Conservation (phyloP, 2,329 filamentous ascomycete species). For the Colletotrichum sp. region DNA sequence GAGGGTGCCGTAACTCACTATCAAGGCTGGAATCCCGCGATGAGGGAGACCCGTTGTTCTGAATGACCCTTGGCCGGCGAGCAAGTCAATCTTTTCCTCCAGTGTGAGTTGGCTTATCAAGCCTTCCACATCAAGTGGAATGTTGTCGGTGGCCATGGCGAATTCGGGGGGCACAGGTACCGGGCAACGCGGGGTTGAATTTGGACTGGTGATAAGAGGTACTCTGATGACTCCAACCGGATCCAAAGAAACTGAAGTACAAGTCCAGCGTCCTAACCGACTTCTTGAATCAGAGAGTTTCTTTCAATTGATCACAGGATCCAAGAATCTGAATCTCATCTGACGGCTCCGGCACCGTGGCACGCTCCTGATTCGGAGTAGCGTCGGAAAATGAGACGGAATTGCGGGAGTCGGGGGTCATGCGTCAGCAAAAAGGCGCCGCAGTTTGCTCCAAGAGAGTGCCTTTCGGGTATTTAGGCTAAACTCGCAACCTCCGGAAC, state of each 20-base stretch:
- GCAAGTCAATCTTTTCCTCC: slow-evolving; percentile 22
- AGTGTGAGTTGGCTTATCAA: slow-evolving; percentile 16
- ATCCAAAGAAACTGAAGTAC: rapidly evolving
- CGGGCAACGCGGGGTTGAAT: neutral
- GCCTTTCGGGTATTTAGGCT: slow-evolving; percentile 14
- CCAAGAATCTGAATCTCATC: neutral
- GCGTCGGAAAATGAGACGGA: slow-evolving; percentile 13
- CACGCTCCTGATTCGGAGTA: slow-evolving; percentile 4
- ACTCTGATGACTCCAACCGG: neutral
- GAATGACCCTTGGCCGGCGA: slow-evolving; percentile 20
- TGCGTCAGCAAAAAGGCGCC: neutral
- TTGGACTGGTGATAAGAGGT: neutral
- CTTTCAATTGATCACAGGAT: neutral
- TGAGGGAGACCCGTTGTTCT: slow-evolving; percentile 20
- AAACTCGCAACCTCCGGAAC: slow-evolving; percentile 3
- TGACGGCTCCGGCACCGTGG: neutral
- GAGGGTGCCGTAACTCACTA: neutral
- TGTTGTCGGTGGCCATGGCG: neutral
- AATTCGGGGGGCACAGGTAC: neutral
- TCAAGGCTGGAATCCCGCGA: slow-evolving; percentile 5
- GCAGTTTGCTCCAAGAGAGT: neutral
- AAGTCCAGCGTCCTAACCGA: neutral
- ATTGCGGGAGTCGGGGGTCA: neutral
- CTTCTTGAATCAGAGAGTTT: neutral
- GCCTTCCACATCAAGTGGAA: slow-evolving; percentile 10